phyloP scores from a whole-genome alignment of 768 basidiomycete species.

The Rhizopogon rudus region DNA sequence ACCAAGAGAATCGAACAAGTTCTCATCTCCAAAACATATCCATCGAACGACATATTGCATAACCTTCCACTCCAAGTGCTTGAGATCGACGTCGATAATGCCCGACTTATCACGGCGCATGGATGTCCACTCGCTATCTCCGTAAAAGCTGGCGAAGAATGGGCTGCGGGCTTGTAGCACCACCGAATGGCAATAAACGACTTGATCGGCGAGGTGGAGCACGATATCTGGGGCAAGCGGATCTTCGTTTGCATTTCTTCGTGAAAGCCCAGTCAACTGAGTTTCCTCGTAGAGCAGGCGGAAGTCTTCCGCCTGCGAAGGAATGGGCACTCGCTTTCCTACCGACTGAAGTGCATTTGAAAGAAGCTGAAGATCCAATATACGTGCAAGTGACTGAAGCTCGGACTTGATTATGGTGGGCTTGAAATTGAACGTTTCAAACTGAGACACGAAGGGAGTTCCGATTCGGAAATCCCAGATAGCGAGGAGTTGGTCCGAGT shows the following conservation, averaged over 20 bases:
- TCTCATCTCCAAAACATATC: conserved; percentile 69
- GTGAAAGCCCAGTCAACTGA: conserved; percentile 4
- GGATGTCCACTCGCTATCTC: conserved; percentile 75
- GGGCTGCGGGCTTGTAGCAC: conserved; percentile 79
- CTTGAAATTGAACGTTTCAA: conserved; percentile 36
- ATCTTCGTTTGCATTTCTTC: conserved; percentile 9
- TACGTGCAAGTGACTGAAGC: conserved; percentile 49
- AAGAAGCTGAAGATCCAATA: conserved; percentile 57
- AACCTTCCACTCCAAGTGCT: conserved; percentile 65
- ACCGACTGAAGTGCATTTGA: conserved; percentile 50
- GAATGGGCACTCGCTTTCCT: conserved; percentile 47
- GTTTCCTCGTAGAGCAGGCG: conserved; percentile 38
- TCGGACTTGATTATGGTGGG: conserved; percentile 55
- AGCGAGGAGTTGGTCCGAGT: conserved; percentile 77
- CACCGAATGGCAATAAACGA: conserved; percentile 63
- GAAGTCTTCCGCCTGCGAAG: conserved; percentile 50
- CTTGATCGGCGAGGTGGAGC: conserved; percentile 59
- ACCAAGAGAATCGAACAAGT: conserved; percentile 73
- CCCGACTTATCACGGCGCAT: conserved; percentile 52
- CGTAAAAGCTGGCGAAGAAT: conserved; percentile 83
- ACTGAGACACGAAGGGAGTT: conserved; percentile 34
- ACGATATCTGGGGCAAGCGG: conserved; percentile 61
- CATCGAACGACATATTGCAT: conserved; percentile 75
- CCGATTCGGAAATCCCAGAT: conserved; percentile 79
- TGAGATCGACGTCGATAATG: conserved; percentile 59